Percentiles rank a stretch among this genome's conserved stretches.
These are phyloP conservation scores for Globisporangium rhizosaccharum DNA, from an alignment of 352 stramenopile species.

Conservation along the genomic window DNA sequence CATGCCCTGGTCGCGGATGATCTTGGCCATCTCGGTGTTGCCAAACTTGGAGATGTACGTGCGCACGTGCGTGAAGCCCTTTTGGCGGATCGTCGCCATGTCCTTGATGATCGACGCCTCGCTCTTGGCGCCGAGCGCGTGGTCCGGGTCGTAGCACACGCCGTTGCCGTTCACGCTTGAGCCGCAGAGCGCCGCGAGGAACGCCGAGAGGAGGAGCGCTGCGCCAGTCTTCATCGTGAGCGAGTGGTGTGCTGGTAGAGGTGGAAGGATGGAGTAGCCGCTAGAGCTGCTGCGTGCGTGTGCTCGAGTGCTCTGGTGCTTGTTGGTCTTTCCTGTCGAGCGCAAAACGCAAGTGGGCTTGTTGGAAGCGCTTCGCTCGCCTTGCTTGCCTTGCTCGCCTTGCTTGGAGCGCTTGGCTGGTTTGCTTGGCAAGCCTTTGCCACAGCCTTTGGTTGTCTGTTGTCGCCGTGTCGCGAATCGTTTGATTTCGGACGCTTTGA, in stretches of 20 bases:
- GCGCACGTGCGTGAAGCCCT: conserved; percentile 56
- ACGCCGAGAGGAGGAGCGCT: conserved; percentile 11
- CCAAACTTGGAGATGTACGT: conserved; percentile 71
- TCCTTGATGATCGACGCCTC: conserved; percentile 30
- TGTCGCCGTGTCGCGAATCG: too few relatives aligned
- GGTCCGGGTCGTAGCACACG: conserved; percentile 70
- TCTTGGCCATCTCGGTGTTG: conserved; percentile 39
- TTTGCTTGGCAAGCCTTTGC: too few relatives aligned
- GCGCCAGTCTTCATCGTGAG: conserved; percentile 14
- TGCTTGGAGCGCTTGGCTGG: too few relatives aligned
- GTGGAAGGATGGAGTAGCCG: background rate
- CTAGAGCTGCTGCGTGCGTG: background rate
- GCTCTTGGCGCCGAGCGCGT: conserved; percentile 25
- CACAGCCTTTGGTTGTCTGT: too few relatives aligned
- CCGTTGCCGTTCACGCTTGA: conserved; percentile 42
- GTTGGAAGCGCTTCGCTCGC: too few relatives aligned
- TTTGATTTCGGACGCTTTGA: too few relatives aligned
- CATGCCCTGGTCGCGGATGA: conserved; percentile 47
- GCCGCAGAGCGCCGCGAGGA: conserved; percentile 25
- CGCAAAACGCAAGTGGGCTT: too few relatives aligned
- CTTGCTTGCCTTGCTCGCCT: too few relatives aligned
- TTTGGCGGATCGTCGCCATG: conserved; percentile 40
- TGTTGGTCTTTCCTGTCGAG: too few relatives aligned
- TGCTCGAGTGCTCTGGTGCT: too few relatives aligned
- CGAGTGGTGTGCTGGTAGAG: background rate